Evolutionary conservation across 1,284 basidiomycete species (phyloP).

Genomic region (Crucibulum cyathiforme): DNA sequence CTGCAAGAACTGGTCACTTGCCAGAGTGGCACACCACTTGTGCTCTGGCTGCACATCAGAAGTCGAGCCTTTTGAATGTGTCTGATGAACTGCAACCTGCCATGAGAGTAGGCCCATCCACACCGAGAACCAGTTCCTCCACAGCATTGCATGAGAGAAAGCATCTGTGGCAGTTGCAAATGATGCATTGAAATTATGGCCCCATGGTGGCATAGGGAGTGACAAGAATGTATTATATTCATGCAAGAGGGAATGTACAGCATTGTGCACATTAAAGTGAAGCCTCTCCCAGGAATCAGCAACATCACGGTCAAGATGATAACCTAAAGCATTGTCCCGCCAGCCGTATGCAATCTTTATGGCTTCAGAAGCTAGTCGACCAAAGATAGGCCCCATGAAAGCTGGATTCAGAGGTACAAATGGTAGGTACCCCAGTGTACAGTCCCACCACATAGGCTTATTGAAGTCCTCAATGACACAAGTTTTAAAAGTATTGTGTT

Average conservation of each 20-base stretch:
- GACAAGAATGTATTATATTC: background rate
- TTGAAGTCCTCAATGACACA: too few relatives aligned
- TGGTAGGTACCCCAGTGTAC: too few relatives aligned
- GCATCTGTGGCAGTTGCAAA: background rate
- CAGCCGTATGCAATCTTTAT: background rate
- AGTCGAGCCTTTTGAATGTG: too few relatives aligned
- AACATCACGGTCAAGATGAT: background rate
- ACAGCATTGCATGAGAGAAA: background rate
- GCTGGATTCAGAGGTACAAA: too few relatives aligned
- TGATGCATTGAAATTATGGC: background rate
- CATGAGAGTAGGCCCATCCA: background rate
- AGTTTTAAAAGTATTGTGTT: too few relatives aligned
- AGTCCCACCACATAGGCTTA: too few relatives aligned
- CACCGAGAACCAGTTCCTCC: background rate
- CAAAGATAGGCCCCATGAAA: too few relatives aligned
- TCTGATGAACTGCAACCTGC: background rate
- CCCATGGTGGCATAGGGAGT: background rate
- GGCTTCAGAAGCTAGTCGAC: too few relatives aligned
- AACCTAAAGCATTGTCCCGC: background rate
- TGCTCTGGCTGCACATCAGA: too few relatives aligned
- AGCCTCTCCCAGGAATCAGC: background rate
- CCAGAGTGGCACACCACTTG: too few relatives aligned
- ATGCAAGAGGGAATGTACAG: background rate
- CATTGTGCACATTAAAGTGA: background rate
- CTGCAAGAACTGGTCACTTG: too few relatives aligned